Evolutionary conservation across 352 stramenopile species (phyloP).

Genomic region (Globisporangium ultimum): DNA sequence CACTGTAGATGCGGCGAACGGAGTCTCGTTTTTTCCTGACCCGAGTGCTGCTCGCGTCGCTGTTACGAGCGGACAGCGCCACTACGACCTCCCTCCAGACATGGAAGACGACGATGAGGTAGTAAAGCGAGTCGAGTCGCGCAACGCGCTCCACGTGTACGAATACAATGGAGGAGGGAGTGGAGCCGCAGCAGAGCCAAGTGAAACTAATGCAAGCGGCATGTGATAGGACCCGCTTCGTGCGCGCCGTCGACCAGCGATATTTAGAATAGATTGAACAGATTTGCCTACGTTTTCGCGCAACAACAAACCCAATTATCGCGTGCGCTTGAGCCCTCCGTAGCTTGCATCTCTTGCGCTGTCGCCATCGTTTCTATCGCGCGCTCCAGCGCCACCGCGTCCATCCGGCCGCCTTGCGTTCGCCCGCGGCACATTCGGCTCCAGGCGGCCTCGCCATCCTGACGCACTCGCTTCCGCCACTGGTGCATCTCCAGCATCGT

Average conservation of each 20-base stretch:
- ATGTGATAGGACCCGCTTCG: too few relatives aligned
- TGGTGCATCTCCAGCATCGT: constrained; percentile 8
- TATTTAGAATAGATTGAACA: too few relatives aligned
- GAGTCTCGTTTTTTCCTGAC: constrained; percentile 75
- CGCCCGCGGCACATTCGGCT: constrained; percentile 30
- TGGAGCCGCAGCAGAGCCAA: constrained; percentile 4
- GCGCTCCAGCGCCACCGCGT: constrained; percentile 4
- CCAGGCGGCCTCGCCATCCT: constrained; percentile 61
- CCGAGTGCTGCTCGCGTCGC: constrained; percentile 35
- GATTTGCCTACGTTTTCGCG: too few relatives aligned
- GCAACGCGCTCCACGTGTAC: constrained; percentile 44
- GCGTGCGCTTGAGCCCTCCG: constrained; percentile 52
- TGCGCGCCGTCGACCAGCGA: too few relatives aligned
- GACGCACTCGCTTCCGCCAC: constrained; percentile 37
- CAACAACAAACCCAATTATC: constrained; percentile 19
- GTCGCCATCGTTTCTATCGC: constrained; percentile 13
- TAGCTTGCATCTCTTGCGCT: constrained; percentile 31
- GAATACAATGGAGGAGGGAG: constrained; percentile 21
- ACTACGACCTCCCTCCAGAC: constrained; percentile 60
- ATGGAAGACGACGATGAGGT: constrained; percentile 44
- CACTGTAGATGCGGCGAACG: constrained; percentile 52
- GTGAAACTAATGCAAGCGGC: too few relatives aligned
- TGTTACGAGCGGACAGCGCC: constrained; percentile 58
- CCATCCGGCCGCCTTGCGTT: constrained; percentile 7
- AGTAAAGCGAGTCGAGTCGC: neutral